Percentiles rank a stretch among this genome's conserved stretches.
These are phyloP conservation scores for Trametes polyzona DNA, from an alignment of 1,284 basidiomycete species.

Conservation along the genomic window DNA sequence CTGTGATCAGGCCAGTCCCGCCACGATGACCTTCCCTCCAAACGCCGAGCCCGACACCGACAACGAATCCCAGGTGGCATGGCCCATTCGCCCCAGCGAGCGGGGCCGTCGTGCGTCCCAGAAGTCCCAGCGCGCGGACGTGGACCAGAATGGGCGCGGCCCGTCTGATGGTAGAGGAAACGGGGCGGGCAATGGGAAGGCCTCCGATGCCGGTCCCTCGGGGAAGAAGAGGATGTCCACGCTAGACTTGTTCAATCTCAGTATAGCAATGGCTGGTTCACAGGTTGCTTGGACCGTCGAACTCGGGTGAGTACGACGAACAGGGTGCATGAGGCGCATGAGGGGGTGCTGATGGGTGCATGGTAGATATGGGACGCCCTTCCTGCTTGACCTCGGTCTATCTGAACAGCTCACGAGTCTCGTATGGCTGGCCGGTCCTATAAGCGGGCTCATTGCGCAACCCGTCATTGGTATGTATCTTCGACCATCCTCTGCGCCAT, in stretches of 20 bases:
- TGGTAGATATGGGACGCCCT: slow-evolving; percentile 90
- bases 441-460: slow-evolving; percentile 93
- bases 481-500: too few species aligned
- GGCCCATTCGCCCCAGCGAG: slow-evolving; percentile 57
- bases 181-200: slow-evolving; percentile 24
- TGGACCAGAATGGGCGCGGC: slow-evolving; percentile 9
- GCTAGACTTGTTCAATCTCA: slow-evolving; percentile 76
- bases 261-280: slow-evolving; percentile 87
- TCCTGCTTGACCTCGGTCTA: slow-evolving; percentile 86
- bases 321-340: neutral
- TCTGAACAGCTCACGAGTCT: slow-evolving; percentile 91
- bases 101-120: slow-evolving; percentile 22
- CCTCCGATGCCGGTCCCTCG: slow-evolving; percentile 1
- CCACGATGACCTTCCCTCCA: slow-evolving; percentile 54
- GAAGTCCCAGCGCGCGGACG: slow-evolving; percentile 14
- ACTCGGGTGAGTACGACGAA: slow-evolving; percentile 65
- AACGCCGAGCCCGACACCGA: slow-evolving; percentile 64
- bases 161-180: slow-evolving; percentile 10
- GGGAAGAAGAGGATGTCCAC: slow-evolving; percentile 53
- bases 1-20: slow-evolving; percentile 6
- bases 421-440: slow-evolving; percentile 96
- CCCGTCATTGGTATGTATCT: slow-evolving; percentile 94
- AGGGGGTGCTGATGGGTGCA: neutral
- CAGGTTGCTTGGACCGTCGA: slow-evolving; percentile 94
- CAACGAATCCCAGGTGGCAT: slow-evolving; percentile 74